A percentile compares a stretch with the other conserved stretches of the same genome.
phyloP scores from a whole-genome alignment of 495 filamentous ascomycete genomes.

The Clavariopsis aquatica region DNA sequence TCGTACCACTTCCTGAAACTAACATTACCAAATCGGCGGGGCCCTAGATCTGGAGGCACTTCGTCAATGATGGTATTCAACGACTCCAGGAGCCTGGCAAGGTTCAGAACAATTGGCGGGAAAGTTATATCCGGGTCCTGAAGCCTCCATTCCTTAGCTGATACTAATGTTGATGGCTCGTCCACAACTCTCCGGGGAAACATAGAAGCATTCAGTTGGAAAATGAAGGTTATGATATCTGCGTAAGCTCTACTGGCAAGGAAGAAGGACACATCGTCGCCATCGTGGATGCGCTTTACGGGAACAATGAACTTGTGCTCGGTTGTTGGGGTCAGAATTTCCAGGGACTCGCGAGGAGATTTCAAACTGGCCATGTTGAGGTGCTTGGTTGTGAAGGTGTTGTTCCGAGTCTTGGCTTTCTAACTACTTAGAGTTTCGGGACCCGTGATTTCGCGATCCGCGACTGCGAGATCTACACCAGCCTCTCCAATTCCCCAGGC shows the following conservation, averaged over 20 bases:
- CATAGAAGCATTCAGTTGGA: conserved; percentile 87
- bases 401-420: conserved; percentile 10
- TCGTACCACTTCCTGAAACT: conserved; percentile 83
- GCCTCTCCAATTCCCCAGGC: not conserved
- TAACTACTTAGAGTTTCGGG: conserved; percentile 16
- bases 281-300: conserved; percentile 77
- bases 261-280: conserved; percentile 74
- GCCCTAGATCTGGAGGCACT: conserved; percentile 79
- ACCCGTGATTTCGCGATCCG: not conserved
- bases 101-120: conserved; percentile 61
- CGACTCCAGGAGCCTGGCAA: conserved; percentile 62
- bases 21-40: conserved; percentile 86
- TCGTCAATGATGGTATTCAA: conserved; percentile 70
- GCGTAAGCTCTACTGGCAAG: conserved; percentile 76
- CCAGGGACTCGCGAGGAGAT: conserved; percentile 19
- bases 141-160: conserved; percentile 54
- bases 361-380: conserved; percentile 21
- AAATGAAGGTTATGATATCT: conserved; percentile 80
- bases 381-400: not conserved
- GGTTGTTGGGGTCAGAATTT: conserved; percentile 24
- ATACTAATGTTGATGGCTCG: conserved; percentile 29
- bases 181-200: conserved; percentile 61
- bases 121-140: conserved; percentile 52
- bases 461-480: not conserved
- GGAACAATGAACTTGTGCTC: conserved; percentile 57